These are phyloP conservation scores for Gossypium thurberi DNA, from an alignment of 345 rosid genomes.

Conservation along the genomic window DNA sequence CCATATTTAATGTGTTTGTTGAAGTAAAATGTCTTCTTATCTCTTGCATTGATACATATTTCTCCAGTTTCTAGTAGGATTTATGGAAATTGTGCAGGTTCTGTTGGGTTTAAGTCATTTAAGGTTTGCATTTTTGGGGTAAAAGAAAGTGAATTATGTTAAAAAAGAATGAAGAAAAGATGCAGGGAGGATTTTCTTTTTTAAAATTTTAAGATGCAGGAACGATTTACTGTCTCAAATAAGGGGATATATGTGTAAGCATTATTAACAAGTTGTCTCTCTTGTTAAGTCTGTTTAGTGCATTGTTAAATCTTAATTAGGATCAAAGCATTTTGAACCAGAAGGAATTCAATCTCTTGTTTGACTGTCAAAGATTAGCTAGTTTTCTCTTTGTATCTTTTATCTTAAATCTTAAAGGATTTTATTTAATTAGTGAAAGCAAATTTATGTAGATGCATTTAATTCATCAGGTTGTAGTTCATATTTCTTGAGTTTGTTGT, in stretches of 20 bases:
- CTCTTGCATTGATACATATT: neutral
- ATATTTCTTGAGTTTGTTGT: neutral
- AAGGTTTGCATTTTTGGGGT: neutral
- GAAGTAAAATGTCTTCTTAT: neutral
- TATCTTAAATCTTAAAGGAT: neutral
- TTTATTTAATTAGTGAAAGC: neutral
- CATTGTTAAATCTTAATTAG: neutral
- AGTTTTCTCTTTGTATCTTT: neutral
- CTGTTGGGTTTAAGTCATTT: neutral
- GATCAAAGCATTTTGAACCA: neutral
- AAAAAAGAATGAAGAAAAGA: neutral
- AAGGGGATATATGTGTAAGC: neutral
- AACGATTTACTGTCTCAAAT: neutral
- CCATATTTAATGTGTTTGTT: constrained; percentile 6
- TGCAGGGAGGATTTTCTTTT: neutral
- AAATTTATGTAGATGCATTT: neutral
- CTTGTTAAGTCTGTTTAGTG: neutral
- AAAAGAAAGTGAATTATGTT: neutral
- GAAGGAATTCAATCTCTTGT: neutral
- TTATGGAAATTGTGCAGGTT: neutral
- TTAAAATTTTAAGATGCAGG: neutral
- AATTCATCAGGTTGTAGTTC: neutral
- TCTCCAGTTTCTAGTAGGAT: neutral
- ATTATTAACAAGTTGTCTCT: constrained; percentile 1
- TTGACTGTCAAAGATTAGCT: neutral